Evolutionary conservation across 345 rosid species (phyloP).

Genomic region (Triadica sebifera): DNA sequence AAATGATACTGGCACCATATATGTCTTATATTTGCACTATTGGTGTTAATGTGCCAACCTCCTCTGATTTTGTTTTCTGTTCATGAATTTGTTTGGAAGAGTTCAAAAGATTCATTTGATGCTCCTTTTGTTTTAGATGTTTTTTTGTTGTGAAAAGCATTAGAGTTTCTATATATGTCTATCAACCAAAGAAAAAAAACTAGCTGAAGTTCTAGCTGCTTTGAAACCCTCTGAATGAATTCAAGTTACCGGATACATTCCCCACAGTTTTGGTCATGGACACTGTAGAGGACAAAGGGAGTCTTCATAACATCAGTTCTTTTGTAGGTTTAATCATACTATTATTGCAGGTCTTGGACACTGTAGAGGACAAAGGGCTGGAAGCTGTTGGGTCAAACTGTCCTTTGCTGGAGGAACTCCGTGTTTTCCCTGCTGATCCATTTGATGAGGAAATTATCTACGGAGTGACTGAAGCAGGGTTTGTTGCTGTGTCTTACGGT

Average conservation of each 20-base stretch:
- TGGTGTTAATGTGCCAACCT: not conserved
- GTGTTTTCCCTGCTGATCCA: slow-evolving; percentile 69
- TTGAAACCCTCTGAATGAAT: too few species aligned
- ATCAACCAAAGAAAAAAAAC: not conserved
- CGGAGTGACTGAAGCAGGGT: slow-evolving; percentile 61
- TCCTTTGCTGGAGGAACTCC: slow-evolving; percentile 62
- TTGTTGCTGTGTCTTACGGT: slow-evolving; percentile 58
- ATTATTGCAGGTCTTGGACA: slow-evolving; percentile 56
- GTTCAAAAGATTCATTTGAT: not conserved
- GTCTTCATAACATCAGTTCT: too few species aligned
- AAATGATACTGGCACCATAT: not conserved
- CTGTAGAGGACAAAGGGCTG: slow-evolving; percentile 64
- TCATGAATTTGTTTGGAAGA: not conserved
- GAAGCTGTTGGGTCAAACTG: slow-evolving; percentile 56
- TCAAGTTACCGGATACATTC: too few species aligned
- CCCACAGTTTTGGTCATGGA: too few species aligned
- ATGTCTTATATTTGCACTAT: not conserved
- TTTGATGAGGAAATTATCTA: slow-evolving; percentile 49
- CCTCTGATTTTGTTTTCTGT: not conserved
- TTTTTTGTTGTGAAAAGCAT: not conserved
- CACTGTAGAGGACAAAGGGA: too few species aligned
- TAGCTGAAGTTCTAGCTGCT: too few species aligned
- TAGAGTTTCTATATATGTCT: not conserved
- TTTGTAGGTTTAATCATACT: not conserved
- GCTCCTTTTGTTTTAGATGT: not conserved